Evolutionary conservation across 1,284 basidiomycete species (phyloP).

Genomic region (Moesziomyces parantarcticus): DNA sequence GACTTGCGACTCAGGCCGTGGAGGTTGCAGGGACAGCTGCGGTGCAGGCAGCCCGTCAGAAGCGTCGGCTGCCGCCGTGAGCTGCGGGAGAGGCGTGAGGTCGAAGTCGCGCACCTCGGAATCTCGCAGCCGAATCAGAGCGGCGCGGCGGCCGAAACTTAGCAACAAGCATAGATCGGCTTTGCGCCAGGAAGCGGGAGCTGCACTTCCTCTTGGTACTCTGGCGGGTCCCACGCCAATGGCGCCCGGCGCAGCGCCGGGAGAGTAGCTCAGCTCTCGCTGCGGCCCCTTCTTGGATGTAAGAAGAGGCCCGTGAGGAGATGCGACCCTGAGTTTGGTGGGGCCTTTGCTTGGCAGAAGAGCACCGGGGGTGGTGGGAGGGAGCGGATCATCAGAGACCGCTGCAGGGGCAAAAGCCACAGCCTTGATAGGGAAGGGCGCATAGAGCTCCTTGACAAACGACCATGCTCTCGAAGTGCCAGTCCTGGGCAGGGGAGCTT

Average conservation of each 20-base stretch:
- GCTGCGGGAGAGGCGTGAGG: conserved; percentile 39
- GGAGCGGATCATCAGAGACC: conserved; percentile 19
- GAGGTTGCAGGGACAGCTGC: conserved; percentile 24
- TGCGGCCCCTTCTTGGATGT: conserved; percentile 26
- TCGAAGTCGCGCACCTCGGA: conserved; percentile 56
- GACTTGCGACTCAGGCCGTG: neutral
- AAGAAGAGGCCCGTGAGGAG: conserved; percentile 33
- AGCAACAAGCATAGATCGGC: conserved; percentile 55
- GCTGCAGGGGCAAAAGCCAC: conserved; percentile 42
- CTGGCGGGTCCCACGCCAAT: conserved; percentile 8
- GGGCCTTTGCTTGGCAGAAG: conserved; percentile 7
- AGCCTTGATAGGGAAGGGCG: conserved; percentile 47
- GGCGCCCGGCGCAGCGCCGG: neutral
- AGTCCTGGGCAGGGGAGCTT: conserved; percentile 39
- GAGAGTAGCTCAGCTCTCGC: conserved; percentile 10
- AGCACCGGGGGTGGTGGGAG: conserved; percentile 7
- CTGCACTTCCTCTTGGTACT: conserved; percentile 9
- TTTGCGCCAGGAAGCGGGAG: conserved; percentile 44
- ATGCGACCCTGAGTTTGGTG: conserved; percentile 32
- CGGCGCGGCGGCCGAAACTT: conserved; percentile 52
- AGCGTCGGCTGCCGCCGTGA: conserved; percentile 8
- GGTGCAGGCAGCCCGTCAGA: neutral
- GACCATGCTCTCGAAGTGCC: conserved; percentile 45
- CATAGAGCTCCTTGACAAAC: conserved; percentile 53
- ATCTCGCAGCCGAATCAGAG: conserved; percentile 51